A percentile compares a stretch with the other conserved stretches of the same genome.
These are phyloP conservation scores for Geotrichum reessii DNA, from an alignment of 1,139 yeast genomes.

Conservation along the genomic window DNA sequence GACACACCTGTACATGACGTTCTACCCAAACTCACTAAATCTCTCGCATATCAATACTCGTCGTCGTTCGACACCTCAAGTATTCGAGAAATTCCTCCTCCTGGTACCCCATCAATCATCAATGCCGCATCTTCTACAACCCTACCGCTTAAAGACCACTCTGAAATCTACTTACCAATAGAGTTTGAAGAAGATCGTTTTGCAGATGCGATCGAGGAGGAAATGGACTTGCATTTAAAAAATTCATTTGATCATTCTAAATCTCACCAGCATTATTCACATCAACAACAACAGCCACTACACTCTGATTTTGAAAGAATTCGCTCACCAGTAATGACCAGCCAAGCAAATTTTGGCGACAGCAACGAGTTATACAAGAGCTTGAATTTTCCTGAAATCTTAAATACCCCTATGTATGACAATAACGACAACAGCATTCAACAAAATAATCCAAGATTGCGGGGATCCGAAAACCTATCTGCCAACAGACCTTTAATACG, in stretches of 20 bases:
- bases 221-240: slow-evolving; percentile 10
- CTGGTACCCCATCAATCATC: background rate
- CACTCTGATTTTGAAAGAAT: background rate
- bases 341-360: background rate
- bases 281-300: background rate
- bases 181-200: slow-evolving; percentile 30
- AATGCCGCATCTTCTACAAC: background rate
- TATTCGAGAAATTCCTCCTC: background rate
- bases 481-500: background rate
- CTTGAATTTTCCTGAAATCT: slow-evolving; percentile 10
- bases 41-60: background rate
- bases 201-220: slow-evolving; percentile 7
- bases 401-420: slow-evolving; percentile 7
- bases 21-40: background rate
- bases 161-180: slow-evolving; percentile 33
- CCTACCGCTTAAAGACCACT: background rate
- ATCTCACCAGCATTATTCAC: background rate
- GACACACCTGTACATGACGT: background rate
- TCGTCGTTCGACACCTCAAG: background rate
- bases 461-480: background rate
- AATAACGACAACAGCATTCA: slow-evolving; percentile 4
- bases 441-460: background rate
- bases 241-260: background rate
- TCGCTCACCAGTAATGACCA: background rate
- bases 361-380: slow-evolving; percentile 1